Conservation (phyloP, 1,284 basidiomycete species). For the Leccinum laetum region DNA sequence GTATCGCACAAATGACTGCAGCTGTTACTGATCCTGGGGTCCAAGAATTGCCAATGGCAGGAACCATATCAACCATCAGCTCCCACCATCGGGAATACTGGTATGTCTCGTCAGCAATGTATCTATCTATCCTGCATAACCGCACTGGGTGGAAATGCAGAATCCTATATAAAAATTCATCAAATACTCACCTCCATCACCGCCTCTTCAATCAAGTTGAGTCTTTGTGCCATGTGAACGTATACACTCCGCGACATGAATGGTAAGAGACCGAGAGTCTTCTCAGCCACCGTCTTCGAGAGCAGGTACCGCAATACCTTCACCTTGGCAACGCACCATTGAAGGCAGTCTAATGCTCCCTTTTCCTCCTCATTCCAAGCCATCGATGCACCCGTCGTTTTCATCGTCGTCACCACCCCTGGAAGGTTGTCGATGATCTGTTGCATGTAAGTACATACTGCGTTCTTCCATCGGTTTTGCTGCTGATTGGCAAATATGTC, state of each 20-base stretch:
- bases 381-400: not conserved
- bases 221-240: not conserved
- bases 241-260: not conserved
- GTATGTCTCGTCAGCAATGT: not conserved
- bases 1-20: not conserved
- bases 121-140: not conserved
- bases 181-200: not conserved
- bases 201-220: not conserved
- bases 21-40: not conserved
- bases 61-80: not conserved
- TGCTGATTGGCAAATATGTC: not conserved
- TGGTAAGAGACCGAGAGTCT: not conserved
- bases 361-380: not conserved
- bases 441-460: not conserved
- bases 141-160: no score
- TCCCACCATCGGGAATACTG: not conserved
- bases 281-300: not conserved
- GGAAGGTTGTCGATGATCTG: not conserved
- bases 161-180: no score
- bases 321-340: not conserved
- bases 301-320: not conserved
- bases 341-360: not conserved
- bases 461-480: not conserved
- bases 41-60: not conserved
- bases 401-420: not conserved